Conservation (phyloP, 257 asterid species). For the Lycium ferocissimum region DNA sequence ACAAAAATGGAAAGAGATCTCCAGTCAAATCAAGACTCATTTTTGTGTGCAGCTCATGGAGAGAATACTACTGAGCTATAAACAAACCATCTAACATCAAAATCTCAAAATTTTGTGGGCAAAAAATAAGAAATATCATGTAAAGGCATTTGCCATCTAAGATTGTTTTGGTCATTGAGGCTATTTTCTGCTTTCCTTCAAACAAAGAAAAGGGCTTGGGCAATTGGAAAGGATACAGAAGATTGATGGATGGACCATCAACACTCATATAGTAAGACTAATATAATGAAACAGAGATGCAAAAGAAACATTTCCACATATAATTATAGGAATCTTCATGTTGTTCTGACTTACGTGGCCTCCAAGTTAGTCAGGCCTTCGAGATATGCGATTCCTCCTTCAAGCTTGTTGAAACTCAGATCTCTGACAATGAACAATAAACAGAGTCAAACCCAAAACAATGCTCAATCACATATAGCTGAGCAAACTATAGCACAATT, state of each 20-base stretch:
- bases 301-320: background rate
- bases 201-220: background rate
- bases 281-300: slow-evolving; percentile 13
- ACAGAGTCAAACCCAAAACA: background rate
- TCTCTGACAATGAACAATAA: slow-evolving; percentile 50
- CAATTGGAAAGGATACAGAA: slow-evolving; percentile 16
- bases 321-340: background rate
- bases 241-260: background rate
- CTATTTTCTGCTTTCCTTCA: background rate
- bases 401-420: slow-evolving; percentile 62
- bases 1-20: background rate
- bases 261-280: slow-evolving; percentile 8
- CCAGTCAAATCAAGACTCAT: background rate
- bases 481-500: background rate
- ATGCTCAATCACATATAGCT: background rate
- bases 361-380: slow-evolving; percentile 30
- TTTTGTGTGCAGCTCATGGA: background rate
- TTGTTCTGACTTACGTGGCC: slow-evolving; percentile 39
- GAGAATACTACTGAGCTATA: background rate
- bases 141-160: background rate
- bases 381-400: slow-evolving; percentile 52
- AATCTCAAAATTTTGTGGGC: no score
- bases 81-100: background rate
- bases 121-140: background rate
- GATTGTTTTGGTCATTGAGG: slow-evolving; percentile 1